Conservation (phyloP, 371 early-diverging fungal species). For the Mucor indicus region DNA sequence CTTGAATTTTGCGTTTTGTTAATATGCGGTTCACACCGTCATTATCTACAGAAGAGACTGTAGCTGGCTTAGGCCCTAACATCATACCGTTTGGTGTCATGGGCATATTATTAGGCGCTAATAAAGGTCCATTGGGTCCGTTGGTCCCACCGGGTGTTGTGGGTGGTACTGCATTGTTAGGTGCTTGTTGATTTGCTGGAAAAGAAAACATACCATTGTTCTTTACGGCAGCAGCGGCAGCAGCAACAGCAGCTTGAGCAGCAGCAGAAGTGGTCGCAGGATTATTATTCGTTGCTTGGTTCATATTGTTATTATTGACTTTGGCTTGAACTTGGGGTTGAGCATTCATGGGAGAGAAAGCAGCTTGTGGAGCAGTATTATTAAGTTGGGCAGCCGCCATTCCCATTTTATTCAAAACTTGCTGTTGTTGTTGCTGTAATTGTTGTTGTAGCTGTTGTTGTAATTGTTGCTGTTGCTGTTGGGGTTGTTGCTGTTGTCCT, state of each 20-base stretch:
- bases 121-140: too few relatives aligned
- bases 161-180: too few relatives aligned
- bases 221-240: slow-evolving; percentile 11
- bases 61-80: slow-evolving; percentile 15
- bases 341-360: neutral
- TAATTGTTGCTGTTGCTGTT: slow-evolving; percentile 8
- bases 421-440: too few relatives aligned
- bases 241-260: slow-evolving; percentile 18
- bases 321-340: too few relatives aligned
- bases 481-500: slow-evolving; percentile 17
- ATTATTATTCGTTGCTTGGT: neutral
- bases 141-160: too few relatives aligned
- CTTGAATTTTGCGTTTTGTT: slow-evolving; percentile 84
- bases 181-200: slow-evolving; percentile 9
- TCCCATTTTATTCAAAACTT: too few relatives aligned
- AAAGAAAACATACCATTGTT: slow-evolving; percentile 21
- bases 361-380: too few relatives aligned
- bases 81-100: too few relatives aligned
- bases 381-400: too few relatives aligned
- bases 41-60: slow-evolving; percentile 24
- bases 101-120: too few relatives aligned
- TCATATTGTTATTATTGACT: too few relatives aligned
- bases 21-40: slow-evolving; percentile 48
- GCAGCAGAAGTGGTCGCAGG: slow-evolving; percentile 1
- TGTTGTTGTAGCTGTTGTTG: slow-evolving; percentile 3